Percentiles rank a stretch among this genome's conserved stretches.
These are phyloP conservation scores for Drechslerella coelobrocha DNA, from an alignment of 2,329 filamentous ascomycete genomes.

Conservation along the genomic window DNA sequence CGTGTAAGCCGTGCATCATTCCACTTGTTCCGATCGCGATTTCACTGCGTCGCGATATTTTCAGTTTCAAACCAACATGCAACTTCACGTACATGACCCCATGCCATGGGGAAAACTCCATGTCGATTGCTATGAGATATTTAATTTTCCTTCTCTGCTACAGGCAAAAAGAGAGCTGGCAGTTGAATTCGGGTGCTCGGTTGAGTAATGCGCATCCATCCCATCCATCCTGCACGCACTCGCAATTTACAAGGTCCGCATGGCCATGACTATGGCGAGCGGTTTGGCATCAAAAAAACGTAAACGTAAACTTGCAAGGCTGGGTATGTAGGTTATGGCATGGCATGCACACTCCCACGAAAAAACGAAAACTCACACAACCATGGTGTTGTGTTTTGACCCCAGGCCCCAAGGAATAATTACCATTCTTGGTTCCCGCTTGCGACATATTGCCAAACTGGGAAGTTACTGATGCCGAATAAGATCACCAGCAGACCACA, in stretches of 20 bases:
- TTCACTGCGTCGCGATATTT: too few species aligned
- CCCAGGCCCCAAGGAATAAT: neutral
- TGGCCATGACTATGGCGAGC: too few species aligned
- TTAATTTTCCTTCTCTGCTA: neutral
- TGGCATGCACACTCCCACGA: neutral
- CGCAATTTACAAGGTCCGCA: neutral
- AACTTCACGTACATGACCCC: too few species aligned
- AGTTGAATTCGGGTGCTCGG: neutral
- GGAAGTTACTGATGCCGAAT: neutral
- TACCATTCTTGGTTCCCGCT: conserved; percentile 8
- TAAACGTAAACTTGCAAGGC: neutral
- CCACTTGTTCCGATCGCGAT: too few species aligned
- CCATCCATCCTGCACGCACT: neutral
- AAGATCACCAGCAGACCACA: neutral
- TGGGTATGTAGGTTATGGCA: neutral
- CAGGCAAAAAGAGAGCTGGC: too few species aligned
- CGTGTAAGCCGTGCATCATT: neutral
- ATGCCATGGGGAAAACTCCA: neutral
- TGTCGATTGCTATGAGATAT: conserved; percentile 1
- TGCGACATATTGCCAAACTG: neutral
- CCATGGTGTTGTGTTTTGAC: neutral
- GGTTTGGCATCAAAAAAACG: neutral
- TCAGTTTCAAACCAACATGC: too few species aligned
- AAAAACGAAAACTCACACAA: neutral
- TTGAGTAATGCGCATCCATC: neutral